Conservation (phyloP, 2,329 filamentous ascomycete genomes). For the Ustilaginoidea virens region DNA sequence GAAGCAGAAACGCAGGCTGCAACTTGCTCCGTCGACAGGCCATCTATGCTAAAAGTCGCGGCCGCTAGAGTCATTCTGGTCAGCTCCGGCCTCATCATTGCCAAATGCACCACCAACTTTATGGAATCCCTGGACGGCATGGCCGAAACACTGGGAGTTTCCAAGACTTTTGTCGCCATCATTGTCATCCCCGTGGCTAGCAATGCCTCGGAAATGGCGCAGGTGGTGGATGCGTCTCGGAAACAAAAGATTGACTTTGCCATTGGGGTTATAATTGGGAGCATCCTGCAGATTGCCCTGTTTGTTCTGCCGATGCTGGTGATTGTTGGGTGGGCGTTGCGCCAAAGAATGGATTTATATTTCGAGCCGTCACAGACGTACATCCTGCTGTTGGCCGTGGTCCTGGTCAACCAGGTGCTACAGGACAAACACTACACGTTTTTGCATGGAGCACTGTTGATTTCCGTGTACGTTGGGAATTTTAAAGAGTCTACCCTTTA, state of each 20-base stretch:
- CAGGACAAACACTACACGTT: slow-evolving; percentile 8
- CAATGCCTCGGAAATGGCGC: slow-evolving; percentile 6
- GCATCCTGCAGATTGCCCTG: slow-evolving; percentile 7
- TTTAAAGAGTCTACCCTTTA: background rate
- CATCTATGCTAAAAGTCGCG: slow-evolving; percentile 4
- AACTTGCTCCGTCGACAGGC: background rate
- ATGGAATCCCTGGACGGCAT: slow-evolving; percentile 5
- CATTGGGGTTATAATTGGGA: slow-evolving; percentile 7
- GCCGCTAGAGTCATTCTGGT: slow-evolving; percentile 1
- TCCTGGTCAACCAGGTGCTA: slow-evolving; percentile 7
- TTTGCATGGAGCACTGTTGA: slow-evolving; percentile 6
- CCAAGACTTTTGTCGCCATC: slow-evolving; percentile 7
- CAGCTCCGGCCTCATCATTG: slow-evolving; percentile 4
- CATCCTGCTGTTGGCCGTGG: slow-evolving; percentile 6
- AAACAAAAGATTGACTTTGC: slow-evolving; percentile 7
- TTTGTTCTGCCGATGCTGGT: slow-evolving; percentile 7
- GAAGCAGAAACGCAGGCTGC: slow-evolving; percentile 1
- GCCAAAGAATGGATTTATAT: slow-evolving; percentile 6
- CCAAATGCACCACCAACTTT: slow-evolving; percentile 5
- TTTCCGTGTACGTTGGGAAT: slow-evolving; percentile 6
- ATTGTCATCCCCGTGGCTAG: slow-evolving; percentile 7
- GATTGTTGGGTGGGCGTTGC: slow-evolving; percentile 5
- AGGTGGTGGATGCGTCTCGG: slow-evolving; percentile 6
- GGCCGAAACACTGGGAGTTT: slow-evolving; percentile 3
- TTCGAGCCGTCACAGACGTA: slow-evolving; percentile 8